Percentiles rank a stretch among this genome's conserved stretches.
Evolutionary conservation across 2,329 filamentous ascomycete genomes (phyloP).

Genomic region (Aaosphaeria arxii): DNA sequence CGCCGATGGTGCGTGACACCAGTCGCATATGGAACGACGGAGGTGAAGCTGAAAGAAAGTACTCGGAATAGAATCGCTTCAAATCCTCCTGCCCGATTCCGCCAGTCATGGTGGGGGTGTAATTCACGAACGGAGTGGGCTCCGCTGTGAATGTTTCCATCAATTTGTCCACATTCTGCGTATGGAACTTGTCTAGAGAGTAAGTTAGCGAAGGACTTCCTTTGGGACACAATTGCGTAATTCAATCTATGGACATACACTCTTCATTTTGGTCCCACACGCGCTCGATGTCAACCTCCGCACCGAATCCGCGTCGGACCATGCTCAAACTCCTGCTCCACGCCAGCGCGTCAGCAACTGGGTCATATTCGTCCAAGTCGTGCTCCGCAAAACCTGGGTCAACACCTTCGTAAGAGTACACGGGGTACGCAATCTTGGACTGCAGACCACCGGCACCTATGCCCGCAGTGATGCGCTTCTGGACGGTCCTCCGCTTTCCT

Average conservation of each 20-base stretch:
- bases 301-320: conserved; percentile 59
- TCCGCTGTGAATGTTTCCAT: conserved; percentile 35
- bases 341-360: conserved; percentile 61
- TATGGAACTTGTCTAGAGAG: conserved; percentile 33
- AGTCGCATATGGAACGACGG: conserved; percentile 52
- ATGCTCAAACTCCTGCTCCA: conserved; percentile 64
- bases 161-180: conserved; percentile 34
- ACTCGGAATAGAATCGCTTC: conserved; percentile 53
- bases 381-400: conserved; percentile 69
- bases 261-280: conserved; percentile 43
- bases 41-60: conserved; percentile 50
- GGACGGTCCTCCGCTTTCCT: conserved; percentile 48
- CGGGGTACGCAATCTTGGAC: conserved; percentile 41
- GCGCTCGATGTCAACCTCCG: conserved; percentile 45
- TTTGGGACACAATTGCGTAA: too few relatives aligned
- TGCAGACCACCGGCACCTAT: conserved; percentile 49
- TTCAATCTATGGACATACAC: conserved; percentile 13
- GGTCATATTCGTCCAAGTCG: conserved; percentile 66
- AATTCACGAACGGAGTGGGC: conserved; percentile 39
- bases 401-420: conserved; percentile 55
- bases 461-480: conserved; percentile 49
- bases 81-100: conserved; percentile 44
- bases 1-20: conserved; percentile 56
- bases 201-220: too few relatives aligned
- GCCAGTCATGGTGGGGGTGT: conserved; percentile 47